These are phyloP conservation scores for Rhododendron vialii DNA, from an alignment of 148 eudicot species.

Conservation along the genomic window DNA sequence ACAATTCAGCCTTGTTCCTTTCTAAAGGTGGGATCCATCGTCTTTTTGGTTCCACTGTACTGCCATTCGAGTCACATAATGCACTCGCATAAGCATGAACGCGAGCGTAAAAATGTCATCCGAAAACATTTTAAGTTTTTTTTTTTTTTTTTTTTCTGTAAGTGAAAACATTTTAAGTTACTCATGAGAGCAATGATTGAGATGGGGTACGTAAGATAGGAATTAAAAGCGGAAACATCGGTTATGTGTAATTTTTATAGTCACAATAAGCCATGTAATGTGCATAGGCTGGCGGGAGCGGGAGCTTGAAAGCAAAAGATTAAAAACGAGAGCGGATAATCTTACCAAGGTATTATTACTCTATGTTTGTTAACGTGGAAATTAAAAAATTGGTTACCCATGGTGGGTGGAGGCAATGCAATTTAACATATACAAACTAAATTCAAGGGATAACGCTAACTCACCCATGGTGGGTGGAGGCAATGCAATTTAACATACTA, in stretches of 20 bases:
- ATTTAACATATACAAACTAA: too few species aligned
- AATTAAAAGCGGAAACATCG: too few species aligned
- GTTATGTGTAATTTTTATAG: too few species aligned
- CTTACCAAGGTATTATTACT: too few species aligned
- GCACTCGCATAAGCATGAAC: too few species aligned
- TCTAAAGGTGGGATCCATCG: not conserved
- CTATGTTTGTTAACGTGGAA: not conserved
- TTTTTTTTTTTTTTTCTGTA: too few species aligned
- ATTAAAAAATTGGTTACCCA: not conserved
- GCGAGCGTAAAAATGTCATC: not conserved
- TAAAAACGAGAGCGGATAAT: too few species aligned
- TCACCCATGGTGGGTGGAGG: too few species aligned
- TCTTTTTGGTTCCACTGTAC: not conserved
- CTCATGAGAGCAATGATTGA: not conserved
- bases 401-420: not conserved
- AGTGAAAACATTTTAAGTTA: too few species aligned
- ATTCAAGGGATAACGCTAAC: too few species aligned
- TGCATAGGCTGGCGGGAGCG: not conserved
- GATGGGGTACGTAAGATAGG: not conserved
- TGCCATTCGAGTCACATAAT: not conserved
- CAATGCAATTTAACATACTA: not conserved
- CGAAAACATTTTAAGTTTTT: too few species aligned
- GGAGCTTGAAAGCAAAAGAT: too few species aligned
- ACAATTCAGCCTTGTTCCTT: not conserved
- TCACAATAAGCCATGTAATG: not conserved